Base-by-base conservation (phyloP, 2,329 filamentous ascomycete species). In the Colletotrichum siamense region DNA sequence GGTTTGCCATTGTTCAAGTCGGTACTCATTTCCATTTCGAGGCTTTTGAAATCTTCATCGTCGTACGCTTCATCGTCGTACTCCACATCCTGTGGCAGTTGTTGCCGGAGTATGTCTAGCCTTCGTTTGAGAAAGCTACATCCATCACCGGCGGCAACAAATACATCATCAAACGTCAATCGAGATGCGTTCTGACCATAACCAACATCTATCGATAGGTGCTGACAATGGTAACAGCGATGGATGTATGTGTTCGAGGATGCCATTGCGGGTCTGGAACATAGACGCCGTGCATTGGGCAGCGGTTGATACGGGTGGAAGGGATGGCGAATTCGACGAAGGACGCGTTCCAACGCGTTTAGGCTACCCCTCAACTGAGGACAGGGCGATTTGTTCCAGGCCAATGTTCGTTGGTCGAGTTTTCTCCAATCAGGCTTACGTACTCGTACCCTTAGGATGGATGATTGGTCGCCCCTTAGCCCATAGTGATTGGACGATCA, bases 141-240 rank as follows among this genome's bases (percentile, higher is more conserved):
- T 2, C 39, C 18, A 7, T 49, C 18, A 49, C 10, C 0, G 18
- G 39, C 39, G 9, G 39, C 39, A 12, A 0, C 39, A 6, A 1
- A 0, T 18, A 49, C 39, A 10, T 12, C 18, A 2, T 22, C 8
- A 22, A 49, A 1, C 10, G 39, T 4, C 18, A 22, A 2, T 0
- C 0, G 18, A n/a, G 39, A 1, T 2, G 18, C 0, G 12, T 4
- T 22, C 18, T 49, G 39, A 4, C 18, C 39, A n/a, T n/a, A 0
- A 18, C 6, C 18, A 49, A n/a, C 0, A 0, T 49, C 39, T 49
- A 49, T 49, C 5, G 39, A 12, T n/a, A 49, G 0, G 7, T 1
- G 9, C 39, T 49, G 39, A 1, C 39, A 49, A 7, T 49, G 0
- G 9, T 1, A 3, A 7, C 39, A 49, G 7, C 0, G 2, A 22